These are phyloP conservation scores for Dioscorea alata DNA, from an alignment of 106 monocot genomes.

Conservation along the genomic window DNA sequence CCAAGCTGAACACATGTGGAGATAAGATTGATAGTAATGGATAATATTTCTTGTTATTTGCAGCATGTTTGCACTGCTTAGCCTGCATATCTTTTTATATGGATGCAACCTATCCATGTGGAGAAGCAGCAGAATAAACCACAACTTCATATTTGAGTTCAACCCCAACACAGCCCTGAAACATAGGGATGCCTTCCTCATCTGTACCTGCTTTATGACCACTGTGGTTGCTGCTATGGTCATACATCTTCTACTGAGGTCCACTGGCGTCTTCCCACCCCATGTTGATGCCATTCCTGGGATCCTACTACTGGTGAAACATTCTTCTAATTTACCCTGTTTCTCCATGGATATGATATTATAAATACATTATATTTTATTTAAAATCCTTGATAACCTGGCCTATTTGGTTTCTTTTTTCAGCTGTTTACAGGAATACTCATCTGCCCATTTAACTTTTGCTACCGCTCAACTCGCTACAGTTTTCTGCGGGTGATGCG, in stretches of 20 bases:
- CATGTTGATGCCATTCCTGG: conserved; percentile 49
- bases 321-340: background rate
- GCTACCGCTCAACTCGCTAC: conserved; percentile 80
- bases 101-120: conserved; percentile 88
- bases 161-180: conserved; percentile 60
- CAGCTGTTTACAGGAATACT: conserved; percentile 60
- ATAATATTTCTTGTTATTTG: background rate
- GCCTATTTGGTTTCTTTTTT: background rate
- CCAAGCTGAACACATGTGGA: too few relatives aligned
- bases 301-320: conserved; percentile 56
- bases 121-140: conserved; percentile 80
- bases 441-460: conserved; percentile 77
- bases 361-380: background rate
- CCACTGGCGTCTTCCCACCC: conserved; percentile 21
- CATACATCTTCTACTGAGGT: conserved; percentile 56
- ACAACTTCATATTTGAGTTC: conserved; percentile 99
- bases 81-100: conserved; percentile 89
- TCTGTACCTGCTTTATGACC: conserved; percentile 82
- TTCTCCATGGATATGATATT: background rate
- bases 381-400: background rate
- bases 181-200: conserved; percentile 87
- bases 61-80: conserved; percentile 91
- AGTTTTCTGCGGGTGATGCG: conserved; percentile 81
- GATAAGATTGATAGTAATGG: too few relatives aligned
- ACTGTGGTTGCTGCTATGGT: conserved; percentile 70